Evolutionary conservation across 805 yeast genomes (phyloP).

Genomic region (Candida xiaguanensis): DNA sequence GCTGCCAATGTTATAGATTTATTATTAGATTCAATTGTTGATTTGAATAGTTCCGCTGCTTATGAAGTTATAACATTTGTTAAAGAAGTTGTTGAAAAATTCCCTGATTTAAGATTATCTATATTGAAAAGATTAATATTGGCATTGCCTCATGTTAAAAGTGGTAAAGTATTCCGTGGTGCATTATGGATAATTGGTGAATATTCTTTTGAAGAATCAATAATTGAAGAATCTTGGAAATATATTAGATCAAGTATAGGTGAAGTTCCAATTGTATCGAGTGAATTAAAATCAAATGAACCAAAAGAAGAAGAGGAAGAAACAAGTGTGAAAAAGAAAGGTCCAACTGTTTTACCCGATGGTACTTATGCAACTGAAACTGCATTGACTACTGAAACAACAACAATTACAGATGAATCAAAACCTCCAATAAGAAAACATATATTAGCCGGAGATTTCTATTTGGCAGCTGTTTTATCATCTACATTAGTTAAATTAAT

Average conservation of each 20-base stretch:
- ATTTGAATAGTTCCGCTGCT: constrained; percentile 80
- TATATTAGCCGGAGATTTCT: constrained; percentile 83
- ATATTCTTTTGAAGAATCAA: constrained; percentile 66
- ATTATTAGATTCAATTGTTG: constrained; percentile 80
- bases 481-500: constrained; percentile 87
- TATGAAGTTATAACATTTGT: constrained; percentile 87
- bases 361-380: constrained; percentile 98
- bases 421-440: constrained; percentile 78
- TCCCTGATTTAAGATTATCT: constrained; percentile 69
- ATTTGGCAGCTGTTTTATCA: constrained; percentile 82
- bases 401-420: constrained; percentile 16
- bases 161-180: constrained; percentile 90
- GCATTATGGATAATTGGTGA: constrained; percentile 97
- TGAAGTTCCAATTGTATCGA: constrained; percentile 81
- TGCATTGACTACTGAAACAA: constrained; percentile 55
- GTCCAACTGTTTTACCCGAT: constrained; percentile 92
- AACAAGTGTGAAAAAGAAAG: constrained; percentile 27
- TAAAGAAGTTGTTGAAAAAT: constrained; percentile 90
- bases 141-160: constrained; percentile 63
- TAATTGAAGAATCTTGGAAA: constrained; percentile 83
- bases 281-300: constrained; percentile 49
- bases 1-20: constrained; percentile 89
- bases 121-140: constrained; percentile 61
- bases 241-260: constrained; percentile 80
- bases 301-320: constrained; percentile 28